Percentiles rank a stretch among this genome's conserved stretches.
These are phyloP conservation scores for Kodamaea fungicola DNA, from an alignment of 1,139 yeast species.

Conservation along the genomic window DNA sequence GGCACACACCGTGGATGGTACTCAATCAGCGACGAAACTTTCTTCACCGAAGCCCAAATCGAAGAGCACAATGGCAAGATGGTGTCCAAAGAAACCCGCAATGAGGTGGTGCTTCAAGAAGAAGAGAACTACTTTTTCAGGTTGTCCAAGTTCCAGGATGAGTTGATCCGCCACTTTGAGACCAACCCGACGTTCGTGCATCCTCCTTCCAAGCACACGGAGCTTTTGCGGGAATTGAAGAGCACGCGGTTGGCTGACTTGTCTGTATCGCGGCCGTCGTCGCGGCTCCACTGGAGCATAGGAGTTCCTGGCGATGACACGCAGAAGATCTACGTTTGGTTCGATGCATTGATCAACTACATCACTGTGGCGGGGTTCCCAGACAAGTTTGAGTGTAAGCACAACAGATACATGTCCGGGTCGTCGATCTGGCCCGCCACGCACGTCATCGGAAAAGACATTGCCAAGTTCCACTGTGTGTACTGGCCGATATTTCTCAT, in stretches of 20 bases:
- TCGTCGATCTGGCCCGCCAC: constrained; percentile 55
- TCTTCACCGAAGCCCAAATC: constrained; percentile 80
- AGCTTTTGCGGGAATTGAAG: constrained; percentile 58
- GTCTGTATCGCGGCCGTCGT: constrained; percentile 78
- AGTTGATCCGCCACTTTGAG: constrained; percentile 48
- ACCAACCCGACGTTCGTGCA: constrained; percentile 54
- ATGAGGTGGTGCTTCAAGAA: constrained; percentile 68
- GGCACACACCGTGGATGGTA: constrained; percentile 95
- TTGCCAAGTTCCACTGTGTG: constrained; percentile 79
- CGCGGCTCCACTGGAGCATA: constrained; percentile 85
- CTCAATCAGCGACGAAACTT: constrained; percentile 90
- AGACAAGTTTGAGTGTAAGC: constrained; percentile 10
- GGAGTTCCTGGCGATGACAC: constrained; percentile 76
- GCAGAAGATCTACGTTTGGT: constrained; percentile 93
- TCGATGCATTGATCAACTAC: constrained; percentile 89
- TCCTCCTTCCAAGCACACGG: constrained; percentile 58
- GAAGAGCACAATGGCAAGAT: constrained; percentile 42
- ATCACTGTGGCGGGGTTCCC: constrained; percentile 74
- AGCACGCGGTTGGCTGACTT: constrained; percentile 54
- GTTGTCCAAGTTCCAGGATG: constrained; percentile 56
- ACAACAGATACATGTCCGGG: constrained; percentile 7
- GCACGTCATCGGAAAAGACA: constrained; percentile 91
- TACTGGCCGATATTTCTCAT: constrained; percentile 93
- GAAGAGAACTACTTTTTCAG: constrained; percentile 88
- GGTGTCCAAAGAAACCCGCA: constrained; percentile 72